Evolutionary conservation across 129 eudicot genomes (phyloP).

Genomic region (Sambucus nigra): DNA sequence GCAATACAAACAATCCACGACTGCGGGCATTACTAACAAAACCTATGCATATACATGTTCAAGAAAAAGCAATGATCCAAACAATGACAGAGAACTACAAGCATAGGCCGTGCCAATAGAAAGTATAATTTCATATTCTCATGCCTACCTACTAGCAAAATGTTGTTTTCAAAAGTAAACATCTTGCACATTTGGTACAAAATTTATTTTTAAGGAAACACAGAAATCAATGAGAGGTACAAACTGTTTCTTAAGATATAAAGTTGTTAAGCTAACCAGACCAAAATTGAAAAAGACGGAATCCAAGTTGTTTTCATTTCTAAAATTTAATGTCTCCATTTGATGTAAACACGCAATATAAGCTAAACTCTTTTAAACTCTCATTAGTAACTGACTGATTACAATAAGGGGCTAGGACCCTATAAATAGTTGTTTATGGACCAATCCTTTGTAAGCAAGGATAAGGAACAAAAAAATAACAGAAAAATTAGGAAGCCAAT

Average conservation of each 20-base stretch:
- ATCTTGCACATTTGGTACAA: too few species aligned
- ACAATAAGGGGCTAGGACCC: too few species aligned
- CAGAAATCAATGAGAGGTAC: slow-evolving; percentile 2
- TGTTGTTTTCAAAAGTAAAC: not conserved
- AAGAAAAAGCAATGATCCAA: not conserved
- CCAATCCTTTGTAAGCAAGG: too few species aligned
- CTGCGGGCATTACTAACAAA: not conserved
- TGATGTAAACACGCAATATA: too few species aligned
- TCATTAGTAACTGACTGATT: too few species aligned
- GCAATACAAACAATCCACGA: not conserved
- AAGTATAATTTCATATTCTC: not conserved
- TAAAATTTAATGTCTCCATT: too few species aligned
- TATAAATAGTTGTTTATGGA: too few species aligned
- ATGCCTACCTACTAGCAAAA: not conserved
- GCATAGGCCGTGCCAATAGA: not conserved
- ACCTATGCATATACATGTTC: not conserved
- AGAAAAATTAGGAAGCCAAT: too few species aligned
- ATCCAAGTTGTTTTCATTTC: too few species aligned
- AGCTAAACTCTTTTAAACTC: too few species aligned
- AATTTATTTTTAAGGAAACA: not conserved
- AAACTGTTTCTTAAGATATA: not conserved
- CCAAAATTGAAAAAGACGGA: too few species aligned
- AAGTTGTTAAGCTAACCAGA: not conserved
- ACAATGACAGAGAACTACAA: not conserved
- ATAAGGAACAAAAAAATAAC: too few species aligned